Evolutionary conservation across 2,329 filamentous ascomycete genomes (phyloP).

Genomic region (Metarhizium humberi): DNA sequence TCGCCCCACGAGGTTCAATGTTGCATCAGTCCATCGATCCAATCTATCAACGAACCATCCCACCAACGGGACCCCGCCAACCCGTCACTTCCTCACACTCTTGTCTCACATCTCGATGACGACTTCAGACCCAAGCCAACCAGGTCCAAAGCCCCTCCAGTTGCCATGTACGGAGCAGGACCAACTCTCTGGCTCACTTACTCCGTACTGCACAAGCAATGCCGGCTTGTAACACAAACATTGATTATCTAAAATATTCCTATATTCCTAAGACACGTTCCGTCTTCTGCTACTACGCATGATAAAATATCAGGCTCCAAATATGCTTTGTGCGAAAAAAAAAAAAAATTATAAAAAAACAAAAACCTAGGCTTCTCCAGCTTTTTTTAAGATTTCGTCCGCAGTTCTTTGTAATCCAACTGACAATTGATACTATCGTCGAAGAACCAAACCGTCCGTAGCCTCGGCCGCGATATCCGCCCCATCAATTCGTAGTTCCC

Average conservation of each 20-base stretch:
- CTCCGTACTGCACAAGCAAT: no score
- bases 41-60: no score
- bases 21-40: no score
- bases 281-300: not conserved
- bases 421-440: not conserved
- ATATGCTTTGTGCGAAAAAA: not conserved
- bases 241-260: conserved; percentile 1
- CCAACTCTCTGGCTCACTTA: no score
- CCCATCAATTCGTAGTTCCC: not conserved
- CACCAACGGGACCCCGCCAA: no score
- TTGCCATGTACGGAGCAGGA: no score
- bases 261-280: conserved; percentile 2
- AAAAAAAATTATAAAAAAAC: not conserved
- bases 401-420: not conserved
- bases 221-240: not conserved
- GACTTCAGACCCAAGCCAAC: no score
- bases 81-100: no score
- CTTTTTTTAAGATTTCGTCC: not conserved
- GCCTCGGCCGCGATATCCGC: not conserved
- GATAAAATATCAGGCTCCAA: not conserved
- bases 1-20: no score
- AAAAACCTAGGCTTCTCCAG: not conserved
- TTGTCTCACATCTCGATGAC: no score
- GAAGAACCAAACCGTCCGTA: not conserved
- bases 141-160: no score